phyloP scores from a whole-genome alignment of 805 yeast species.

The Saccharomyces paradoxus region DNA sequence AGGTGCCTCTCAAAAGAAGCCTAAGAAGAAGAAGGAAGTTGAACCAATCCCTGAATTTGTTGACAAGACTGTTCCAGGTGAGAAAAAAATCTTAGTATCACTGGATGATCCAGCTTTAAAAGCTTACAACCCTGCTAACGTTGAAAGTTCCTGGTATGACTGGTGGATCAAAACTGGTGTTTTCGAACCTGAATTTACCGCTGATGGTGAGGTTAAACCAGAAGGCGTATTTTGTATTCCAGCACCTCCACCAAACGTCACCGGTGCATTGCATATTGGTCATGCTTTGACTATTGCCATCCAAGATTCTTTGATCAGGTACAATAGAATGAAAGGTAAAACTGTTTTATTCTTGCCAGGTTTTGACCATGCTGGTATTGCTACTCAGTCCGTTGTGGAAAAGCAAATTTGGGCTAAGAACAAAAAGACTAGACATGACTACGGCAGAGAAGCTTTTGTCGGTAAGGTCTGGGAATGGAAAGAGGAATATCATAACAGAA shows the following conservation, averaged over 20 bases:
- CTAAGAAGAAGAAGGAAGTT: conserved; percentile 56
- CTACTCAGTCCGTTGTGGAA: conserved; percentile 97
- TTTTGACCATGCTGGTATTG: conserved; percentile 98
- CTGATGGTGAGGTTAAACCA: conserved; percentile 66
- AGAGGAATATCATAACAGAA: conserved; percentile 80
- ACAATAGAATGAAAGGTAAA: conserved; percentile 94
- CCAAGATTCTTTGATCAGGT: conserved; percentile 89
- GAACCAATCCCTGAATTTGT: conserved; percentile 79
- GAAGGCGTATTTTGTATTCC: conserved; percentile 86
- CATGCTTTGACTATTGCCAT: conserved; percentile 93
- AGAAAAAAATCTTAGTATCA: conserved; percentile 78
- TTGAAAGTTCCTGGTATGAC: conserved; percentile 93
- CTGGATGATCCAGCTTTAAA: conserved; percentile 89
- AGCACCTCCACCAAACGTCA: conserved; percentile 98
- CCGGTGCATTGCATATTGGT: conserved; percentile 97
- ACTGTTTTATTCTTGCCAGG: conserved; percentile 92
- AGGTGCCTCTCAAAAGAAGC: conserved; percentile 50
- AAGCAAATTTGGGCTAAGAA: conserved; percentile 87
- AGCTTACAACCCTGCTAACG: conserved; percentile 86
- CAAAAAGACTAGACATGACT: conserved; percentile 86
- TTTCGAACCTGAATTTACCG: conserved; percentile 78
- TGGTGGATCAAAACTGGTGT: conserved; percentile 93
- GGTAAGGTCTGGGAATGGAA: conserved; percentile 98
- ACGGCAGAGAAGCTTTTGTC: conserved; percentile 84
- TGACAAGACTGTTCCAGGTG: conserved; percentile 80